These are phyloP conservation scores for Pythium plurisporium DNA, from an alignment of 352 stramenopile genomes.

Conservation along the genomic window DNA sequence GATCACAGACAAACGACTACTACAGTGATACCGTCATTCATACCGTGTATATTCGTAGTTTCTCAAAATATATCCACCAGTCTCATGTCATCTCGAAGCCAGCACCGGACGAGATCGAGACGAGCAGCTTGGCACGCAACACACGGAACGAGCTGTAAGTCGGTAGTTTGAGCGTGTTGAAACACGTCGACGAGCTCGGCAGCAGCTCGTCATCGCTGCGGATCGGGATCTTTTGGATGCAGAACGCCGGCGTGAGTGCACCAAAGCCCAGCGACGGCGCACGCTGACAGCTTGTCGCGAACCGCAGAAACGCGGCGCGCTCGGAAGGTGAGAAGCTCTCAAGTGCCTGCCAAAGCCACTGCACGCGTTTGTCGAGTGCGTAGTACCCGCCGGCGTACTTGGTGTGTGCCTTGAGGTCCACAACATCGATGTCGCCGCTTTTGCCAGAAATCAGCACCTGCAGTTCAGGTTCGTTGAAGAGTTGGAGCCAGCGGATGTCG, in stretches of 20 bases:
- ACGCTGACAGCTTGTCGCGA: constrained; percentile 94
- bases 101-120: constrained; percentile 90
- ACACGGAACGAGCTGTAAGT: constrained; percentile 95
- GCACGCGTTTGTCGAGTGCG: constrained; percentile 65
- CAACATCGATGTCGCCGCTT: constrained; percentile 48
- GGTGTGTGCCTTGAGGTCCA: constrained; percentile 87
- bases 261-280: constrained; percentile 94
- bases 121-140: constrained; percentile 91
- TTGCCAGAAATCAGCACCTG: constrained; percentile 92
- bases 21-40: too few species aligned
- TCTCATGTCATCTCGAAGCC: constrained; percentile 95
- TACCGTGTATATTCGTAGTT: too few species aligned
- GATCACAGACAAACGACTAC: too few species aligned
- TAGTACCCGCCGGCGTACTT: constrained; percentile 94
- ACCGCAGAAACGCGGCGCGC: constrained; percentile 88
- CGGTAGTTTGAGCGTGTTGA: constrained; percentile 97
- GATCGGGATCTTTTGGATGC: constrained; percentile 77
- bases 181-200: constrained; percentile 94
- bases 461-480: constrained; percentile 96
- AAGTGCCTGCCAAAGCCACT: constrained; percentile 68
- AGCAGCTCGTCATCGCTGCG: constrained; percentile 81
- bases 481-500: constrained; percentile 85
- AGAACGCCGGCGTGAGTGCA: constrained; percentile 93
- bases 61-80: background rate
- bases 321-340: constrained; percentile 79